A percentile compares a stretch with the other conserved stretches of the same genome.
These are phyloP conservation scores for Solanum boliviense DNA, from an alignment of 257 asterid species.

Conservation along the genomic window DNA sequence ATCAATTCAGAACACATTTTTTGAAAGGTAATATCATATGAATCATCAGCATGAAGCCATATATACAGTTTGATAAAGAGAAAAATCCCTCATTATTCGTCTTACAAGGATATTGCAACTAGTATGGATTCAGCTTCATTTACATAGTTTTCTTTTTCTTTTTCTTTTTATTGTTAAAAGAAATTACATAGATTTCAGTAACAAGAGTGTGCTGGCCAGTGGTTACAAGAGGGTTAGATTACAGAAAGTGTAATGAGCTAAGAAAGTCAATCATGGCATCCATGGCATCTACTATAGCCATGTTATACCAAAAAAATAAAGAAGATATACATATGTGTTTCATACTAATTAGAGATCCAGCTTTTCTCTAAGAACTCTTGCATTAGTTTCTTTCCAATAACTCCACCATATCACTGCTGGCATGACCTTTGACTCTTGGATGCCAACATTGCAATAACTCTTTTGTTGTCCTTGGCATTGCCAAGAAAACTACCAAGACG, in stretches of 20 bases:
- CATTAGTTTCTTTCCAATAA: background rate
- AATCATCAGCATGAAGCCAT: background rate
- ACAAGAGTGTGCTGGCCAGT: background rate
- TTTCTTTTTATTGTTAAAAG: background rate
- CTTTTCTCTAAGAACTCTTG: background rate
- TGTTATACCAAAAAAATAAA: background rate
- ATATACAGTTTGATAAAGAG: background rate
- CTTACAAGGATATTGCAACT: background rate
- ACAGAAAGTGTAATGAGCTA: background rate
- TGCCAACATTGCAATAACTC: background rate
- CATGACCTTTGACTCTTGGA: background rate
- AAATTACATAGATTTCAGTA: background rate
- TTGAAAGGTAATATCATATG: background rate
- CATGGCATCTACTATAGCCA: background rate
- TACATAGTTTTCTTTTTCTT: background rate
- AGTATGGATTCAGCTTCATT: background rate
- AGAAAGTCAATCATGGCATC: background rate
- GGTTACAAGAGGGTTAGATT: background rate
- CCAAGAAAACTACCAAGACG: background rate
- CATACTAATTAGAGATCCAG: background rate
- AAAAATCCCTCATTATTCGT: background rate
- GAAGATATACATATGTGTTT: background rate
- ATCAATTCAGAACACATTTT: background rate
- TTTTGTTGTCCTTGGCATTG: background rate
- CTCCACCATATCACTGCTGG: background rate